Evolutionary conservation across 2,329 filamentous ascomycete species (phyloP).

Genomic region (Pseudohalonectria lignicola): DNA sequence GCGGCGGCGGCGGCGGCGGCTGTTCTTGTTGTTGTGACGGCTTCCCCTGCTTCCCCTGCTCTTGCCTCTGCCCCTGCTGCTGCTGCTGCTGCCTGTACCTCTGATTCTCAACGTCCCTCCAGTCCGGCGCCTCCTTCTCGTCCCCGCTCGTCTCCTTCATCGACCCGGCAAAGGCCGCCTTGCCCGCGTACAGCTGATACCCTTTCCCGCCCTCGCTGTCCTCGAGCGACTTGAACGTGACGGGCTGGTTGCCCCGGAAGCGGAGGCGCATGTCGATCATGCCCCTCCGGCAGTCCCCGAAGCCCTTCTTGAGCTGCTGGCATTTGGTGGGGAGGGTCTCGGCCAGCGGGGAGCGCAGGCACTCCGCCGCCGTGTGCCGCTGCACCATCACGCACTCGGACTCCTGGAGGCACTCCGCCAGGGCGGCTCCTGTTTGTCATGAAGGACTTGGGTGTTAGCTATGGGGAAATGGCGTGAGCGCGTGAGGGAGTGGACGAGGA

Average conservation of each 20-base stretch:
- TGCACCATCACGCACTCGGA: slow-evolving; percentile 94
- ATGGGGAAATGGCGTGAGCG: no score
- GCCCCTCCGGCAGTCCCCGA: slow-evolving; percentile 90
- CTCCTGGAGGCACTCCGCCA: slow-evolving; percentile 90
- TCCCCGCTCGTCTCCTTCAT: slow-evolving; percentile 57
- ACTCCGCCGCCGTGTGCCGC: slow-evolving; percentile 77
- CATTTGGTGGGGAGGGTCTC: slow-evolving; percentile 78
- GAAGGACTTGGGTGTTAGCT: slow-evolving; percentile 3
- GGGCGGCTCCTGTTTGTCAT: slow-evolving; percentile 59
- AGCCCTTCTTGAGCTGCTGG: slow-evolving; percentile 85
- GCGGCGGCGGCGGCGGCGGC: no score
- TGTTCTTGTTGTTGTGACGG: no score
- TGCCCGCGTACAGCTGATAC: slow-evolving; percentile 71
- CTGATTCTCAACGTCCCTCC: slow-evolving; percentile 55
- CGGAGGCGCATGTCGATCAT: slow-evolving; percentile 98
- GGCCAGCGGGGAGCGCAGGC: slow-evolving; percentile 70
- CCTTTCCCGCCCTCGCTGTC: slow-evolving; percentile 41
- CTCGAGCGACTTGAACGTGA: slow-evolving; percentile 52
- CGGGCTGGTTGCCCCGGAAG: slow-evolving; percentile 86
- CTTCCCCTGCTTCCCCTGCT: no score
- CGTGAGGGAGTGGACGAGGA: no score
- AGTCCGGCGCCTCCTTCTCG: slow-evolving; percentile 49
- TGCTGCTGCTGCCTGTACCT: slow-evolving; percentile 33
- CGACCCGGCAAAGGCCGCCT: slow-evolving; percentile 54
- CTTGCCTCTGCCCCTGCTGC: neutral